Evolutionary conservation across 371 early-diverging fungal species (phyloP).

Genomic region (Fennellomyces sp.): DNA sequence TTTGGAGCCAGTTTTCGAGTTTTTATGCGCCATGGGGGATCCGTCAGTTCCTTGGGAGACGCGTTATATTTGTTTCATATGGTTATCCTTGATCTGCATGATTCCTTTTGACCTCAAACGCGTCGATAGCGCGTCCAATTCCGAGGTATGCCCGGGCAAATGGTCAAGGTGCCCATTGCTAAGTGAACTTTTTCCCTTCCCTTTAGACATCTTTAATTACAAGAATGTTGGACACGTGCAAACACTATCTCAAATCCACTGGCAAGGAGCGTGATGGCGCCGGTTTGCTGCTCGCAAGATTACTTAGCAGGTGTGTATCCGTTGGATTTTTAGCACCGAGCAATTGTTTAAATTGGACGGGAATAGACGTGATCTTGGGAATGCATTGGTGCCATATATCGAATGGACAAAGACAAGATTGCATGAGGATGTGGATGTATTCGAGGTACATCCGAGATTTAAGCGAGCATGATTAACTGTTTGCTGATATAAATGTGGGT

Average conservation of each 20-base stretch:
- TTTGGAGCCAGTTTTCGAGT: conserved; percentile 81
- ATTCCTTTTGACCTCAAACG: conserved; percentile 90
- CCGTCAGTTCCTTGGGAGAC: conserved; percentile 64
- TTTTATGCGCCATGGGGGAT: conserved; percentile 42
- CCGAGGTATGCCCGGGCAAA: conserved; percentile 9
- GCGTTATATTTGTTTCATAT: conserved; percentile 78
- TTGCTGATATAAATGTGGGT: not conserved
- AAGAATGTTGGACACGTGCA: conserved; percentile 55
- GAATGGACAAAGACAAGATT: conserved; percentile 60
- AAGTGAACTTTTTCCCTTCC: not conserved
- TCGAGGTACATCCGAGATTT: conserved; percentile 38
- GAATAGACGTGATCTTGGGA: conserved; percentile 20
- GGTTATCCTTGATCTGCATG: conserved; percentile 90
- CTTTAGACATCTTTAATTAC: conserved; percentile 54
- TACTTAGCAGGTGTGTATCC: conserved; percentile 70
- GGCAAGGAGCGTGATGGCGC: conserved; percentile 91
- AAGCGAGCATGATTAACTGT: not conserved
- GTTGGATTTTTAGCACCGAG: not conserved
- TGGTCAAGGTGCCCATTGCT: not conserved
- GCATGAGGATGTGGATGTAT: conserved; percentile 37
- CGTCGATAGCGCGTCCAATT: conserved; percentile 69
- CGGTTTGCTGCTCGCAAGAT: conserved; percentile 75
- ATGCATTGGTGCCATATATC: conserved; percentile 58
- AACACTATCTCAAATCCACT: conserved; percentile 56
- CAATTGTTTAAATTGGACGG: not conserved